phyloP scores from a whole-genome alignment of 768 basidiomycete species.

The Tulasnella sp. region DNA sequence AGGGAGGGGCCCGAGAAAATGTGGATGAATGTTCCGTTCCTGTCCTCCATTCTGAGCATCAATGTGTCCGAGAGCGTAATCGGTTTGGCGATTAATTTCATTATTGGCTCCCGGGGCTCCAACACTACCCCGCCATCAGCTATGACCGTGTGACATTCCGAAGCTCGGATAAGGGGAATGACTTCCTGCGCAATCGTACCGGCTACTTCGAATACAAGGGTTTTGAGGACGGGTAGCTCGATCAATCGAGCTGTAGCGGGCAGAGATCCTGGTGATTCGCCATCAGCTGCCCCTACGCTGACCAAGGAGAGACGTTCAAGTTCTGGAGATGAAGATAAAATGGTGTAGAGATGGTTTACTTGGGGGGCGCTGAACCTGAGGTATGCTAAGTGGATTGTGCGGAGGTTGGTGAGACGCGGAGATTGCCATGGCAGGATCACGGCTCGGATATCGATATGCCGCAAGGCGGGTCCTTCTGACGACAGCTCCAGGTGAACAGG shows the following conservation, averaged over 20 bases:
- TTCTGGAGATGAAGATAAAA: background rate
- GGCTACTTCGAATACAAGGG: background rate
- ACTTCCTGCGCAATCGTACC: background rate
- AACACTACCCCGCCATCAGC: background rate
- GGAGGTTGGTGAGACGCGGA: background rate
- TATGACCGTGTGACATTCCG: background rate
- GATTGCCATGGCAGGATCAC: background rate
- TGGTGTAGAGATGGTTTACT: background rate
- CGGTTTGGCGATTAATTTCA: background rate
- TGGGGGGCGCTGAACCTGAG: background rate
- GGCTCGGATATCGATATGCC: background rate
- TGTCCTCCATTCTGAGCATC: background rate
- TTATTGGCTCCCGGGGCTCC: background rate
- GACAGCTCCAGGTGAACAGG: background rate
- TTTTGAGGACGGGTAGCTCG: background rate
- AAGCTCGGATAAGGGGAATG: background rate
- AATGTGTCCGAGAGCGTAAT: background rate
- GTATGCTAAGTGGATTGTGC: background rate
- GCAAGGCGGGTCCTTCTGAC: background rate
- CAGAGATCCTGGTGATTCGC: background rate
- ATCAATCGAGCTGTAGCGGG: background rate
- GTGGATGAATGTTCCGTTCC: background rate
- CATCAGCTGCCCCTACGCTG: background rate
- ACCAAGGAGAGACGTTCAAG: background rate
- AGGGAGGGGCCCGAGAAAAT: background rate